phyloP scores from a whole-genome alignment of 2,329 filamentous ascomycete species.

The Xylariaceae sp. region DNA sequence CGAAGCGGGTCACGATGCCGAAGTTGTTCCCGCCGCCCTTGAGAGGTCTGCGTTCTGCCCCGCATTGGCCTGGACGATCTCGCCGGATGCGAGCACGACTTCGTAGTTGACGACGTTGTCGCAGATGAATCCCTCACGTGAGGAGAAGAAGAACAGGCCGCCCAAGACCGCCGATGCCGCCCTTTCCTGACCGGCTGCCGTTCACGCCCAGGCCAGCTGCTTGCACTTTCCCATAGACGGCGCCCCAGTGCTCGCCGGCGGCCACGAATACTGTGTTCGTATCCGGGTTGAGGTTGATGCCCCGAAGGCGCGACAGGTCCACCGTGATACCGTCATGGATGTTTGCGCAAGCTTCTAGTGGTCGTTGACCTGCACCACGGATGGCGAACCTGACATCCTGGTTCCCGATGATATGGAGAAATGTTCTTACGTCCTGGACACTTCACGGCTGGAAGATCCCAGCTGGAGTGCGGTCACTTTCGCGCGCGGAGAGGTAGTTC shows the following conservation, averaged over 20 bases:
- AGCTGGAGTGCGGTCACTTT: too few relatives aligned
- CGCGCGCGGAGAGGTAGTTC: too few relatives aligned
- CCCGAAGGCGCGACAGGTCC: slow-evolving; percentile 5
- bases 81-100: slow-evolving; percentile 2
- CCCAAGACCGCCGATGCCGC: slow-evolving; percentile 12
- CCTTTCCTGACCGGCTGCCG: slow-evolving; percentile 4
- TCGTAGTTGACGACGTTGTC: slow-evolving; percentile 9
- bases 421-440: too few relatives aligned
- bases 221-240: slow-evolving; percentile 8
- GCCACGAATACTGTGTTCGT: neutral
- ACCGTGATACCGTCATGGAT: slow-evolving; percentile 13
- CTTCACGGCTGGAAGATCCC: too few relatives aligned
- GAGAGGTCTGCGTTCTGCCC: slow-evolving; percentile 1
- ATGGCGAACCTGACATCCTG: slow-evolving; percentile 3
- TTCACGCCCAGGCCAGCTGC: slow-evolving; percentile 4
- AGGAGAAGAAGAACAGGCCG: slow-evolving; percentile 10
- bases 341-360: slow-evolving; percentile 6
- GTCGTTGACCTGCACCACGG: slow-evolving; percentile 3
- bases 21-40: slow-evolving; percentile 8
- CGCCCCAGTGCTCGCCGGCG: slow-evolving; percentile 11
- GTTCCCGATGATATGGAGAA: too few relatives aligned
- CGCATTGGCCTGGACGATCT: slow-evolving; percentile 1
- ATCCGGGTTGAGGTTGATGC: slow-evolving; percentile 4
- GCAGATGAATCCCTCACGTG: slow-evolving; percentile 7
- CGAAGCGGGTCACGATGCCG: slow-evolving; percentile 2